A percentile compares a stretch with the other conserved stretches of the same genome.
These are phyloP conservation scores for Gracilaria domingensis DNA, from an alignment of 23 red algal genomes.

Conservation along the genomic window DNA sequence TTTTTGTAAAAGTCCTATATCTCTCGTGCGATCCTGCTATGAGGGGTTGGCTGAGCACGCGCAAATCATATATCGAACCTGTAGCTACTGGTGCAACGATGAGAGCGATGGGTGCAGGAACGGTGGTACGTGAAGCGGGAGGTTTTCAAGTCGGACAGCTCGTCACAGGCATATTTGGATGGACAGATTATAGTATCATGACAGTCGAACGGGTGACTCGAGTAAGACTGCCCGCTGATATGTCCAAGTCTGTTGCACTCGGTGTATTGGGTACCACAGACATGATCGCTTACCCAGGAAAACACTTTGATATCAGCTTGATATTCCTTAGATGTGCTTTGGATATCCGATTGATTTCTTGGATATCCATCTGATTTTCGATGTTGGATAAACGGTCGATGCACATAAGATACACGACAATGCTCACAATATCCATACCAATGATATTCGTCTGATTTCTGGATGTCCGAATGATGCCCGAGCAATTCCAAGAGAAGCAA, in stretches of 20 bases:
- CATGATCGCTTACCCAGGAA: conserved; percentile 62
- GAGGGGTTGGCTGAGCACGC: conserved; percentile 80
- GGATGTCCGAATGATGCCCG: no score
- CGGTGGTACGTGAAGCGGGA: conserved; percentile 28
- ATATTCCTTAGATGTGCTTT: no score
- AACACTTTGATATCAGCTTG: no score
- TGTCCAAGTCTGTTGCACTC: conserved; percentile 29
- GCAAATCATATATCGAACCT: conserved; percentile 71
- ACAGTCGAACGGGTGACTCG: conserved; percentile 36
- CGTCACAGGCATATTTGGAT: conserved; percentile 75
- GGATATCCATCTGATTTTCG: no score
- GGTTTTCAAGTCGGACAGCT: conserved; percentile 50
- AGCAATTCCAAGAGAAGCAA: no score
- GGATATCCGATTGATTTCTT: no score
- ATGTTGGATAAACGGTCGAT: no score
- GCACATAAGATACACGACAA: no score
- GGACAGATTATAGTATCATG: conserved; percentile 59
- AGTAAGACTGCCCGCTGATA: conserved; percentile 32
- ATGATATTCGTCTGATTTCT: no score
- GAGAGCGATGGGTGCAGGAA: conserved; percentile 80
- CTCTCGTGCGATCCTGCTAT: conserved; percentile 81
- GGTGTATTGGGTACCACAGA: conserved; percentile 80
- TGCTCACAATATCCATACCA: no score
- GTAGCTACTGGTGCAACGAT: conserved; percentile 63
- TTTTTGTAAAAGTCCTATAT: conserved; percentile 66